Evolutionary conservation across 2,329 filamentous ascomycete genomes (phyloP), one percentile per base, ranked within the genome.

Genomic region (Cercospora sojina): DNA sequence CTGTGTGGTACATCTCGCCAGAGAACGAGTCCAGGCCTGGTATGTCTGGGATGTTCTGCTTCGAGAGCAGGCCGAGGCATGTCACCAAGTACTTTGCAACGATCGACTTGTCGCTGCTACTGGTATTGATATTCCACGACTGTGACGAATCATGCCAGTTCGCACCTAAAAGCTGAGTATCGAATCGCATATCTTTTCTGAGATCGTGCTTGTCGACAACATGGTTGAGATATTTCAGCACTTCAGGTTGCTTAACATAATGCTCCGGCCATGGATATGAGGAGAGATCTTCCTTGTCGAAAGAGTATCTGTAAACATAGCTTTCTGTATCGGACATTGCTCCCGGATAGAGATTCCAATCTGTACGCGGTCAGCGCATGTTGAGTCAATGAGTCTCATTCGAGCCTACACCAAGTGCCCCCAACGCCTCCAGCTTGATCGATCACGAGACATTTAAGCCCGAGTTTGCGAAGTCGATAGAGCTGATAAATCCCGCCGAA

Each of bases 171-270:
- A 64, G 63, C 32, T 61, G 64, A 20, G 64, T 73, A 47, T 72
- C 62, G 66, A 74, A 62, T 18, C 56, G 65, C 73, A 70, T 71
- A 31, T 71, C 66, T 43, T 62, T 61, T 27, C 66, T 59, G 51
- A 71, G 59, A 59, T 66, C 62, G 59, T 70, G 63, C 62, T 66
- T 68, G 18, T 68, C 68, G 18, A 55, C 57, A 29, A 67, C 64
- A 61, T 71, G 69, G 31, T 65, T 67, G n/a, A 71, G 62, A 57
- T 71, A 71, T 13, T 47, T 64, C 20, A 71, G 61, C 1, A 71
- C 69, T 20, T 83, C 78, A 0, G 82, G 82, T 2, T 81, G 77
- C 68, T 81, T 79, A 0, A 79, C 80, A 66, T 84, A 82, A 9
- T 75, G 71, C 8, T 79, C 72, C 8, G 72, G 71, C 78, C 79